Base-by-base conservation (phyloP, 2,329 filamentous ascomycete species). In the Fusarium sambucinum region DNA sequence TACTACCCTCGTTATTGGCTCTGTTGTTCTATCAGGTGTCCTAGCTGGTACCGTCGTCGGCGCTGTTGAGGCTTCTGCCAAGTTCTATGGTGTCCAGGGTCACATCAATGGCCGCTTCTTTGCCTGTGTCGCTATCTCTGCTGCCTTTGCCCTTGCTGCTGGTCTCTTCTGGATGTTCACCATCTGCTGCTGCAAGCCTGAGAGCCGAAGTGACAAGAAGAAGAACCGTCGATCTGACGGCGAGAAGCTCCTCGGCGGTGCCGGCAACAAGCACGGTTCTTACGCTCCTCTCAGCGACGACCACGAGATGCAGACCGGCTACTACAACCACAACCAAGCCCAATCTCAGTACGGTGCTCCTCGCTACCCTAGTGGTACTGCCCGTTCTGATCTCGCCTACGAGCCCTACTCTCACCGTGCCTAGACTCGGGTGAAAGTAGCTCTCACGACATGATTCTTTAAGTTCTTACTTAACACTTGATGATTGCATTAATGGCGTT, bases 161-260 rank as follows among this genome's bases (percentile, higher is more conserved):
- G 88, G 87, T 68, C 81, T 97, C 77, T 97, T 98, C 90, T 98
- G 96, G 95, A 82, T 94, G 76, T 88, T 96, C 79, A 93, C 90
- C 79, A 87, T 92, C 75, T 98, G 95, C 90, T 98, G 94, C 55
- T 75, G 73, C 72, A 92, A 93, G 73, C 79, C 79, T 16, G 79
- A 80, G 58, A 70, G 73, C 66, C 69, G 72, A 56, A 70, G 74
- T 68, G 68, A 69, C 69, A 79, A 77, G 72, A 78, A 77, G 65
- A 76, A 75, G 74, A 74, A 77, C 66, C 69, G 71, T 65, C 67
- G 73, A 54, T 71, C 71, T 47, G 81, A 84, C 62, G 77, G 74
- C 77, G 86, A 88, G 82, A 87, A 88, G 81, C 78, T 83, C 46
- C 73, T 84, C 12, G 78, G 81, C n/a, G 70, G 79, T 25, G 77